A percentile compares a stretch with the other conserved stretches of the same genome.
These are phyloP conservation scores for Syncephalis fuscata DNA, from an alignment of 371 early-diverging fungal species.

Conservation along the genomic window DNA sequence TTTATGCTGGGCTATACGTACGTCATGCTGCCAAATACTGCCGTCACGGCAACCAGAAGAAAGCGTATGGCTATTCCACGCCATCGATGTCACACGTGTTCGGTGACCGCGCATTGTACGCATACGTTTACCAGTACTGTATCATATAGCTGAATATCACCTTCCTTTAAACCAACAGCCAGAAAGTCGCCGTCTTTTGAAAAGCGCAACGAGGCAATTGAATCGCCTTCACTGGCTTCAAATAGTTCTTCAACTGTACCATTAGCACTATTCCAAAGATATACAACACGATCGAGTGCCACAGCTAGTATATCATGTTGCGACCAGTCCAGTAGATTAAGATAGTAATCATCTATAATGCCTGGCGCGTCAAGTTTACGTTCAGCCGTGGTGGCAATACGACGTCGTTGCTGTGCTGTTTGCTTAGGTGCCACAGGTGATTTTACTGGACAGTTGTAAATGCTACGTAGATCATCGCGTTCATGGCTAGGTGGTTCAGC, in stretches of 20 bases:
- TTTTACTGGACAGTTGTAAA: slow-evolving; percentile 15
- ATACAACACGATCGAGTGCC: slow-evolving; percentile 74
- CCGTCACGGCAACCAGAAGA: slow-evolving; percentile 82
- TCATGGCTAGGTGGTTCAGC: slow-evolving; percentile 43
- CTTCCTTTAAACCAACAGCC: slow-evolving; percentile 68
- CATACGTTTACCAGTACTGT: slow-evolving; percentile 39
- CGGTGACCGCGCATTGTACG: slow-evolving; percentile 60
- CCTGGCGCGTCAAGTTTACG: slow-evolving; percentile 83
- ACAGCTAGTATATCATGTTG: slow-evolving; percentile 65
- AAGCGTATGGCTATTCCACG: slow-evolving; percentile 76
- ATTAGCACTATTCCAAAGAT: slow-evolving; percentile 81
- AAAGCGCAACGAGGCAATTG: slow-evolving; percentile 61
- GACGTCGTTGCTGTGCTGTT: slow-evolving; percentile 22
- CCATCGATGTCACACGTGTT: slow-evolving; percentile 63
- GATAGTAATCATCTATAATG: slow-evolving; percentile 90
- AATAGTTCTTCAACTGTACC: slow-evolving; percentile 55
- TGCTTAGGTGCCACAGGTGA: slow-evolving; percentile 10
- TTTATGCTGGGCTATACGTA: slow-evolving; percentile 63
- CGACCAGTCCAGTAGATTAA: slow-evolving; percentile 96
- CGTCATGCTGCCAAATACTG: slow-evolving; percentile 86
- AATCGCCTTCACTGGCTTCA: slow-evolving; percentile 28
- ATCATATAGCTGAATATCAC: slow-evolving; percentile 84
- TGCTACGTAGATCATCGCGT: slow-evolving; percentile 14
- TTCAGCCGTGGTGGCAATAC: slow-evolving; percentile 49
- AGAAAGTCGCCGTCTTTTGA: slow-evolving; percentile 59